phyloP scores from a whole-genome alignment of 1,139 yeast genomes.

The Candida sp. region DNA sequence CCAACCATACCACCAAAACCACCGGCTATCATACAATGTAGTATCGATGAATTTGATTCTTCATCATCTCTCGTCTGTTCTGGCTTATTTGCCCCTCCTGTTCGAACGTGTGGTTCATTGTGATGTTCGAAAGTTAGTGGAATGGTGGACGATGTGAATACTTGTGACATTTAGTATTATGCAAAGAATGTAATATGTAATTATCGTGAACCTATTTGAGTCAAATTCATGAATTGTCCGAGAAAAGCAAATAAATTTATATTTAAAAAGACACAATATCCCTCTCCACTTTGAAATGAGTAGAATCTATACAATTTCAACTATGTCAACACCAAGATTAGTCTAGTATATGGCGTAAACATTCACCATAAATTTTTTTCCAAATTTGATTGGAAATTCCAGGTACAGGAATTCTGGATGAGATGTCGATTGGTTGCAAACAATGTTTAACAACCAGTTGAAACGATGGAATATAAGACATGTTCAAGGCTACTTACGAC shows the following conservation, averaged over 20 bases:
- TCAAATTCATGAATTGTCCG: not conserved
- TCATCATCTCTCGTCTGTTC: conserved; percentile 4
- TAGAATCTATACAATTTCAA: not conserved
- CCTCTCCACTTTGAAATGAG: no score
- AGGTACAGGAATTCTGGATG: not conserved
- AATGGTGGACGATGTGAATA: conserved; percentile 40
- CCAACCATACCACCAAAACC: conserved; percentile 96
- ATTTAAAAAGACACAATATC: not conserved
- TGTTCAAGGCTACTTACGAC: conserved; percentile 2
- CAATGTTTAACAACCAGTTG: not conserved
- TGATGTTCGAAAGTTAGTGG: conserved; percentile 35
- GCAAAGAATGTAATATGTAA: not conserved
- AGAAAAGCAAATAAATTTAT: not conserved
- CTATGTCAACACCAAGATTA: not conserved
- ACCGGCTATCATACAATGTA: conserved; percentile 79
- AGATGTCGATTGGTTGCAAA: not conserved
- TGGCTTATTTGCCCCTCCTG: conserved; percentile 1
- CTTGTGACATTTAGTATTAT: conserved; percentile 22
- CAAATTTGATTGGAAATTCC: not conserved
- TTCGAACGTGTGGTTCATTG: conserved; percentile 13
- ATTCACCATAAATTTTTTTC: not conserved
- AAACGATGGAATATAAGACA: not conserved
- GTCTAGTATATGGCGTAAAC: not conserved
- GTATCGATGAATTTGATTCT: conserved; percentile 35
- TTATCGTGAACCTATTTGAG: not conserved